Base-by-base conservation (phyloP, 2,329 filamentous ascomycete genomes). In the Aspergillus fischeri region DNA sequence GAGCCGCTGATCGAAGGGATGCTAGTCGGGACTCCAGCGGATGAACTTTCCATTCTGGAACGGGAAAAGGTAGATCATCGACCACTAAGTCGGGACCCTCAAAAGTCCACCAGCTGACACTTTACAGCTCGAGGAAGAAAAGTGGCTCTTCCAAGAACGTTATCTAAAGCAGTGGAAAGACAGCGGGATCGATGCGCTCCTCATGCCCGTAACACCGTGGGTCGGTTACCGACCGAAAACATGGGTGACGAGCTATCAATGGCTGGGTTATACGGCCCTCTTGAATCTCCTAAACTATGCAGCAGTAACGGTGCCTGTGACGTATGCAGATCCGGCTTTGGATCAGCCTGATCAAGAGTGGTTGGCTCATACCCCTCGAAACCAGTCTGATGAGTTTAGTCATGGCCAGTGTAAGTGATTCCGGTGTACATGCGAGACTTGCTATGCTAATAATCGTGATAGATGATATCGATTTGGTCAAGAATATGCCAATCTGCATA, bases 371-470 rank as follows among this genome's bases (percentile, higher is more conserved):
- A 56, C 55, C 63, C 66, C 73, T 0, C 66, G 77, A 53, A 81
- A 79, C 63, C 75, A 76, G 25, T 68, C 78, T 28, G 82, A 85
- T 63, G 67, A 65, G 55, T 78, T 78, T 28, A 80, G 82, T 65
- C 69, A 77, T 61, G 68, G 74, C 17, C 65, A 67, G 42, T 65
- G 63, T 65, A 55, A 47, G 63, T 14, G 21, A 41, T 38, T 17
- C 32, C 5, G 1, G 3, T 17, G 14, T 38, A 8, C 14, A 17
- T 17, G 11, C 5, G 11, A 17, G 14, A 38, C 32, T 38, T 17
- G 32, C 32, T 38, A 49, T 21, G 14, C 41, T 54, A 50, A 51
- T 52, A 14, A 7, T 17, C 20, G n/a, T 44, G 0, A 21, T 52
- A 68, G 71, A 71, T 64, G 67, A 71, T 59, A 60, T 66, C 11